Conservation (phyloP, 2,329 filamentous ascomycete species). For the Didymella lethalis region DNA sequence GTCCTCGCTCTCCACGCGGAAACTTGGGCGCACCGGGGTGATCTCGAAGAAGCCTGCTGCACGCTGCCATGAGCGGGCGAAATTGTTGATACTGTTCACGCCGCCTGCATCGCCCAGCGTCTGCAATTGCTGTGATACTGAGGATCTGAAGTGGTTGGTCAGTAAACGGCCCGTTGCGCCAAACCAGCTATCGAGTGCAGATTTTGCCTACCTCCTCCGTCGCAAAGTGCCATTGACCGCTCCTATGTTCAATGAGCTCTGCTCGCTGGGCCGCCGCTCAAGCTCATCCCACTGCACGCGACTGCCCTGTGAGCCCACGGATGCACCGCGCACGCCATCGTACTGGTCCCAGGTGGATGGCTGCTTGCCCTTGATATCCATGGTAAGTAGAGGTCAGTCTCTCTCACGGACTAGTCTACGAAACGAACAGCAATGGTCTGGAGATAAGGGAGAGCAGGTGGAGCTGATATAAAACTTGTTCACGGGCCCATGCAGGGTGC, state of each 20-base stretch:
- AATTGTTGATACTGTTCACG: slow-evolving; percentile 92
- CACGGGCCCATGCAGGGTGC: slow-evolving; percentile 39
- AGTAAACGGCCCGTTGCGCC: slow-evolving; percentile 17
- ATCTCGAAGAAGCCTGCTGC: slow-evolving; percentile 89
- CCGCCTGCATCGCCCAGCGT: slow-evolving; percentile 76
- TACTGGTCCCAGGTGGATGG: slow-evolving; percentile 58
- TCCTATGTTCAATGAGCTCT: slow-evolving; percentile 41
- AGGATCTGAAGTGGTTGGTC: slow-evolving; percentile 49
- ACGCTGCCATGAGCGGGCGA: slow-evolving; percentile 90
- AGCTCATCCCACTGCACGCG: slow-evolving; percentile 51
- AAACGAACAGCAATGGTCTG: slow-evolving; percentile 6
- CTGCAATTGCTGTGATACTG: slow-evolving; percentile 60
- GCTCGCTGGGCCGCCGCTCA: slow-evolving; percentile 40
- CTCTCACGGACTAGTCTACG: slow-evolving; percentile 8
- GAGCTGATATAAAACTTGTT: slow-evolving; percentile 32
- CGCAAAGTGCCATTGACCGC: slow-evolving; percentile 43
- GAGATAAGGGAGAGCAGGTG: slow-evolving; percentile 22
- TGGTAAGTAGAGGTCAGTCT: slow-evolving; percentile 25
- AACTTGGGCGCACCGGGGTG: slow-evolving; percentile 78
- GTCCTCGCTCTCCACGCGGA: slow-evolving; percentile 61
- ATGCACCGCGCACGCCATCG: slow-evolving; percentile 54
- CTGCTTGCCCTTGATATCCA: slow-evolving; percentile 52
- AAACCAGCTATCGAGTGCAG: neutral
- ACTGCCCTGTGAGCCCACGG: slow-evolving; percentile 43
- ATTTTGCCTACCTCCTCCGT: slow-evolving; percentile 45